Evolutionary conservation across 768 basidiomycete genomes (phyloP), one percentile per base, ranked within the genome.

Genomic region (Vishniacozyma victoriae): DNA sequence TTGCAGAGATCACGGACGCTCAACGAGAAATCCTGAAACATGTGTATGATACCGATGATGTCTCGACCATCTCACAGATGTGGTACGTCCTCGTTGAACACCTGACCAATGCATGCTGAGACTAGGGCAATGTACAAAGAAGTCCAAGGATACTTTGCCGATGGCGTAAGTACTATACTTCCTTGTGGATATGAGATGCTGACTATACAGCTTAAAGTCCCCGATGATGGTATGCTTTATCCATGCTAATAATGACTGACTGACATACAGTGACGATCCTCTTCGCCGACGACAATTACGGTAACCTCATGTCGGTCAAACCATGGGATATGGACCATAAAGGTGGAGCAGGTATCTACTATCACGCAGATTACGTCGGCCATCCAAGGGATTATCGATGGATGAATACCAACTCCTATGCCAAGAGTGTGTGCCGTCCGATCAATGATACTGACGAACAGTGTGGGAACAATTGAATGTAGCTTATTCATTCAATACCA

Each of bases 401-500:
- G 83, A 81, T 84, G 41, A 77, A 77, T 18, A 60, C 59, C 16
- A 60, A 59, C 52, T 55, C 50, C 35, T 54, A 52, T 15, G 41
- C 44, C n/a, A 65, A 65, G 49, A 62, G 52, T 56, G 18, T 44
- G 54, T 44, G 19, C 9, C 14, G 24, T 35, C 2, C 33, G 36
- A 19, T 12, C 16, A 18, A 14, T 27, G 22, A 25, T 39, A 13
- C 14, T 15, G 15, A 42, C 24, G 20, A 20, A 13, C 80, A 79
- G 76, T 79, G 5, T 80, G 78, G 67, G 82, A 86, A 55, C 83
- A 85, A 73, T 78, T 86, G 77, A 80, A 81, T 19, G 73, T 83
- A 18, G 81, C 83, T 0, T 75, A 80, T 12, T 78, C 79, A 15
- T 78, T 80, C 22, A 73, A 80, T 22, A 82, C 82, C 6, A 78